Base-by-base conservation (phyloP, 345 rosid genomes). In the Diplotaxis tenuifolia region DNA sequence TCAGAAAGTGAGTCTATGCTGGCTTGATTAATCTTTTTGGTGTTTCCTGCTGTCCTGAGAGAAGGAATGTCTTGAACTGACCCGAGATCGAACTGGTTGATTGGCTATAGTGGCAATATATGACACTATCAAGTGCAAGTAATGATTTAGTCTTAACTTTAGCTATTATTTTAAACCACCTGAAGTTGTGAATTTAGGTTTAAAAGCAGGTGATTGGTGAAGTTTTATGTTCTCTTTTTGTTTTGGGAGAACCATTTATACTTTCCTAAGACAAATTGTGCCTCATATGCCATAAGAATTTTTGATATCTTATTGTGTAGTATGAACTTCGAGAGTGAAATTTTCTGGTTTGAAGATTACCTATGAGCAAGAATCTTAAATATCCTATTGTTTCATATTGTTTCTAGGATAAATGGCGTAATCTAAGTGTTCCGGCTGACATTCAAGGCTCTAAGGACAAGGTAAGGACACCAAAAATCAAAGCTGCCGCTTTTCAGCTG, bases 331-430 rank as follows among this genome's bases (percentile, higher is more conserved):
- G 40, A 34, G 40, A 9, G 12, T 34, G 14, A 34, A 9, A 34
- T 34, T 34, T 19, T 42, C 10, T 38, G 65, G 21, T 64, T 65
- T 58, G 60, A 66, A 31, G 11, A 15, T 21, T 29, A 29, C 54
- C 6, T 60, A 69, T 31, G 40, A 68, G 5, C 49, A 75, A n/a
- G 68, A 67, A 40, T 54, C 65, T 45, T 69, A 63, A 25, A n/a
- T 53, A 76, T 29, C 62, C 60, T 15, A 16, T 40, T 66, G 9
- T 66, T 72, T 65, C 55, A 36, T 68, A 38, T 27, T 22, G n/a
- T 68, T 47, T 7, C 10, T 19, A 92, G 97, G 97, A 89, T 65
- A 92, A 92, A 72, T 92, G 96, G 96, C 85, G 96, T 49, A 89
- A 92, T 66, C 56, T 92, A 81, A 82, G 84, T 67, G 96, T 85